Conservation (phyloP, 345 rosid species). For the Xanthoceras sorbifolium region DNA sequence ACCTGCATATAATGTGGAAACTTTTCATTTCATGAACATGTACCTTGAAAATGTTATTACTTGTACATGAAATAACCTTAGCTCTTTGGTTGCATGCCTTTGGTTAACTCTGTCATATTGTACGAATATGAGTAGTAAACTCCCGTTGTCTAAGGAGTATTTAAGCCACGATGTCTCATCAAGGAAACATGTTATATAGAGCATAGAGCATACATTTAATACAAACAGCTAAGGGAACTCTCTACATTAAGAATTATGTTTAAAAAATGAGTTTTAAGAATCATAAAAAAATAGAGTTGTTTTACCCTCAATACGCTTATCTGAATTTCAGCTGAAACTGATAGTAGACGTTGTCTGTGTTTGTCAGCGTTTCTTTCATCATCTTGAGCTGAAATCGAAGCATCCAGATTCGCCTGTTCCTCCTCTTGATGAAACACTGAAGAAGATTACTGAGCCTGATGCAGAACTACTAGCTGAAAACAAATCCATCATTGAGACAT, state of each 20-base stretch:
- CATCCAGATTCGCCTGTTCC: constrained; percentile 73
- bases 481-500: constrained; percentile 48
- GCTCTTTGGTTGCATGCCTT: background rate
- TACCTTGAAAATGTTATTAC: background rate
- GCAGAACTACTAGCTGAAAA: constrained; percentile 51
- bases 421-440: constrained; percentile 71
- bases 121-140: too few relatives aligned
- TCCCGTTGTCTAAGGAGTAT: background rate
- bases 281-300: background rate
- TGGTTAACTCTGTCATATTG: background rate
- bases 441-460: constrained; percentile 70
- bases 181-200: background rate
- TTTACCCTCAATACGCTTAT: background rate
- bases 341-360: constrained; percentile 20
- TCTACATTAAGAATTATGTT: background rate
- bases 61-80: background rate
- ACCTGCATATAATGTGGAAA: background rate
- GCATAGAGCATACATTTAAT: background rate
- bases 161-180: background rate
- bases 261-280: background rate
- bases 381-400: constrained; percentile 80
- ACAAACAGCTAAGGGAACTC: background rate
- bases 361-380: constrained; percentile 71
- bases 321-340: constrained; percentile 15
- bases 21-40: background rate